phyloP scores from a whole-genome alignment of 768 basidiomycete species.

The Candolleomyces eurysporus region DNA sequence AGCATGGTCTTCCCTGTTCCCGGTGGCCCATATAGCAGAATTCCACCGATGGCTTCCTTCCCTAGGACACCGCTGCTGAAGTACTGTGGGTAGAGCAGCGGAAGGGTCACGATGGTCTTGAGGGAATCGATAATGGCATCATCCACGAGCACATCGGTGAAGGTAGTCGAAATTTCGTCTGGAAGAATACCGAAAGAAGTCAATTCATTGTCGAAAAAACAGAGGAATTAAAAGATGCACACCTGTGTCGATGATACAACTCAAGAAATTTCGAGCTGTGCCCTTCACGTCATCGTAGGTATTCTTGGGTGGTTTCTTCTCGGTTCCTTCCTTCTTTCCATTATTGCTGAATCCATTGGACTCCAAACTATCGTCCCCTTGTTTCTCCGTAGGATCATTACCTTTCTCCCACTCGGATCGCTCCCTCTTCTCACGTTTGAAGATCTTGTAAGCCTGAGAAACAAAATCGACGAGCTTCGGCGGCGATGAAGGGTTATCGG shows the following conservation, averaged over 20 bases:
- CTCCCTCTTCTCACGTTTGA: constrained; percentile 14
- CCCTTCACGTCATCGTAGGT: neutral
- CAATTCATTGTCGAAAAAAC: neutral
- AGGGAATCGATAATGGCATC: constrained; percentile 13
- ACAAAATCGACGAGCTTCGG: neutral
- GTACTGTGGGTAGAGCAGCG: constrained; percentile 8
- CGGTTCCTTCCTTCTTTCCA: neutral
- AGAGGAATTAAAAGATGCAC: neutral
- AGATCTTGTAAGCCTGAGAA: neutral
- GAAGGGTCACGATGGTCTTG: constrained; percentile 14
- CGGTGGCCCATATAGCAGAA: constrained; percentile 51
- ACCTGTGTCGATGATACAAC: neutral
- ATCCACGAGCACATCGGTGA: constrained; percentile 15
- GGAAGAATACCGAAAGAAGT: neutral
- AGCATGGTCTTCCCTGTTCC: constrained; percentile 54
- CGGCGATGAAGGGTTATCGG: neutral
- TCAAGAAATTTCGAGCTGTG: neutral
- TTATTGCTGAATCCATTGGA: neutral
- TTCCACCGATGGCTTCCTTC: constrained; percentile 56
- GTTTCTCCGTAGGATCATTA: neutral
- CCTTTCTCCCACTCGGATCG: constrained; percentile 1
- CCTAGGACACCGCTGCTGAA: constrained; percentile 42
- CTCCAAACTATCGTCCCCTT: neutral
- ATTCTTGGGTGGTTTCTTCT: neutral
- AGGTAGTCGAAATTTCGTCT: constrained; percentile 13